These are phyloP conservation scores for Cutaneotrichosporon sp. DNA, from an alignment of 1,284 basidiomycete species.

Conservation along the genomic window DNA sequence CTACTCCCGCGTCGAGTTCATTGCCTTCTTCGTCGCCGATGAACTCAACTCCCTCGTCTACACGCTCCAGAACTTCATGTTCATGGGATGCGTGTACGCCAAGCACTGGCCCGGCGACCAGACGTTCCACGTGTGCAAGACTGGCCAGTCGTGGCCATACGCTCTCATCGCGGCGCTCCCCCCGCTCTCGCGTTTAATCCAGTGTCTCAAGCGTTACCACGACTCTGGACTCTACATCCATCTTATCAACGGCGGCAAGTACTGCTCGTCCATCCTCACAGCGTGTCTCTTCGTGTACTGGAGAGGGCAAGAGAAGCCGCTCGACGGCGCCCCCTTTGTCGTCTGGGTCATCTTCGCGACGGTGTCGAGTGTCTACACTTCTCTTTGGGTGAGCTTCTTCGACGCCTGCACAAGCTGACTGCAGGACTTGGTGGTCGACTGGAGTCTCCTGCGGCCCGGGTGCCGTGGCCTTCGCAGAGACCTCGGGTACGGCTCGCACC, in stretches of 20 bases:
- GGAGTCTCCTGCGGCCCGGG: constrained; percentile 65
- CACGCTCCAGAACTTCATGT: constrained; percentile 69
- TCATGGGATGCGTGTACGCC: constrained; percentile 48
- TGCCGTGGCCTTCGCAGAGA: constrained; percentile 73
- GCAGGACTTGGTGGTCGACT: constrained; percentile 59
- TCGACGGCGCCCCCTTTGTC: constrained; percentile 59
- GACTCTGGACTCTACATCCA: constrained; percentile 76
- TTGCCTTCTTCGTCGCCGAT: constrained; percentile 61
- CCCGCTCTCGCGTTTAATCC: constrained; percentile 69
- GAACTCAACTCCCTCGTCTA: constrained; percentile 74
- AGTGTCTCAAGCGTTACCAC: constrained; percentile 80
- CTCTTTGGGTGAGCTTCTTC: constrained; percentile 61
- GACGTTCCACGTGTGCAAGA: constrained; percentile 64
- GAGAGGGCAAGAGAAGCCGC: constrained; percentile 60
- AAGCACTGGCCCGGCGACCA: constrained; percentile 40
- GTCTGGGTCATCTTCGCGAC: constrained; percentile 66
- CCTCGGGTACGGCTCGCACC: constrained; percentile 64
- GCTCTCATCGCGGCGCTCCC: constrained; percentile 56
- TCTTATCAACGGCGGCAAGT: constrained; percentile 85
- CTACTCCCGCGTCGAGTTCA: constrained; percentile 65
- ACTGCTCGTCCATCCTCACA: constrained; percentile 65
- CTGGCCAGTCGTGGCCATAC: constrained; percentile 61
- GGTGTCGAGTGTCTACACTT: constrained; percentile 69
- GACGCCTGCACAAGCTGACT: neutral
- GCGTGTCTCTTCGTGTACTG: constrained; percentile 71